These are phyloP conservation scores for Macrophomina pseudophaseolina DNA, from an alignment of 2,329 filamentous ascomycete species.

Conservation along the genomic window DNA sequence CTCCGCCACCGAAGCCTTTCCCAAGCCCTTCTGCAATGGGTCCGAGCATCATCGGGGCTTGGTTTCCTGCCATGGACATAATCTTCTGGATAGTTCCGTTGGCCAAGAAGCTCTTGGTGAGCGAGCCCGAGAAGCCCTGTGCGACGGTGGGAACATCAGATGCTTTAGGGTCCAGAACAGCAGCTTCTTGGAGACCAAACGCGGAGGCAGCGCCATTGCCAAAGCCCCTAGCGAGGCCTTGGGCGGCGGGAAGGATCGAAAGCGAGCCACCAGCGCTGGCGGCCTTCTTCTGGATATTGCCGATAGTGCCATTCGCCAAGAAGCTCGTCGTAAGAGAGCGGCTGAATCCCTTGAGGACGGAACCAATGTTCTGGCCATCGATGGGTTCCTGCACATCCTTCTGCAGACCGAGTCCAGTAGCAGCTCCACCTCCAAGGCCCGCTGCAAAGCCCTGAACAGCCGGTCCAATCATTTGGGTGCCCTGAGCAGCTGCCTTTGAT, in stretches of 20 bases:
- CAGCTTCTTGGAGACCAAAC: not conserved
- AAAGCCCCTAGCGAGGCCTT: slow-evolving; percentile 16
- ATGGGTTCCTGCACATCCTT: slow-evolving; percentile 6
- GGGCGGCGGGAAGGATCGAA: not conserved
- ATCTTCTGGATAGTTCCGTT: slow-evolving; percentile 6
- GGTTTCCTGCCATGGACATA: not conserved
- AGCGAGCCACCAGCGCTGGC: not conserved
- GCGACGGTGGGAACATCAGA: slow-evolving; percentile 12
- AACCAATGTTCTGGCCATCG: not conserved
- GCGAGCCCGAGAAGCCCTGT: slow-evolving; percentile 1
- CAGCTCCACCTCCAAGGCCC: slow-evolving; percentile 6
- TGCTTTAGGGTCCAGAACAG: not conserved
- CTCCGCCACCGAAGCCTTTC: slow-evolving; percentile 8
- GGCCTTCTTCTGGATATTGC: slow-evolving; percentile 2
- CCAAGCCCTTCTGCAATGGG: slow-evolving; percentile 11
- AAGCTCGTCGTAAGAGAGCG: slow-evolving; percentile 16
- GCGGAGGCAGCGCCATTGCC: slow-evolving; percentile 9
- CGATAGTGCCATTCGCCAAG: slow-evolving; percentile 10
- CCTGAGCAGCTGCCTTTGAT: not conserved
- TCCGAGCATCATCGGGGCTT: slow-evolving; percentile 6
- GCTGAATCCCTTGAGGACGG: slow-evolving; percentile 12
- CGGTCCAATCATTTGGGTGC: not conserved
- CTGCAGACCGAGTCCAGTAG: slow-evolving; percentile 13
- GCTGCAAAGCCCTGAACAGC: not conserved
- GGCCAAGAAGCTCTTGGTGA: slow-evolving; percentile 17